Base-by-base conservation (phyloP, 2,329 filamentous ascomycete genomes). In the Xylariaceae sp. region DNA sequence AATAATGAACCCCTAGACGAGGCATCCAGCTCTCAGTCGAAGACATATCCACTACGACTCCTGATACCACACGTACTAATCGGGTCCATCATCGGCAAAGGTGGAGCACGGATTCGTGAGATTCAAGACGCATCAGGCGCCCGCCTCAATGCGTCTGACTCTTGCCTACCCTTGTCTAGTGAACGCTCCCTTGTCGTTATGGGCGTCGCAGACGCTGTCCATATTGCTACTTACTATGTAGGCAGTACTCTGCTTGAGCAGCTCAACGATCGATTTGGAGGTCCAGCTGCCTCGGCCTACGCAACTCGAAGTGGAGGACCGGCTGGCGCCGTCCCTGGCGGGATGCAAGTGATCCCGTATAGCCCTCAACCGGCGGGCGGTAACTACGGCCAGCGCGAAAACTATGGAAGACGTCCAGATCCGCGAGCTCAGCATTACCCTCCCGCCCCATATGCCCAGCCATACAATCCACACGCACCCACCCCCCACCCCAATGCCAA, bases 341-440 rank as follows among this genome's bases (percentile, higher is more conserved):
- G 94, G 58, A 96, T 99, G 91, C 94, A 97, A 72, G 94, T 99
- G 48, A 91, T 97, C n/a, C 94, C 94, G 4, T 99, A 99, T 71
- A 88, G 90, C 54, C 94, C 94, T 48, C 91, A 96, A 71, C 88
- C 92, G 31, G 89, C 90, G 54, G 89, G 90, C 55, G 94, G 94
- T 62, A 91, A 92, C 71, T 97, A 91, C 70, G 91, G 91, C 54
- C 89, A 91, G 66, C 86, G 90, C 44, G 92, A 97, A 60, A 89
- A 89, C 71, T 95, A 87, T 65, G 85, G 76, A 55, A 75, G 89
- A 60, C 84, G 88, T 62, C 86, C 88, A 61, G 84, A 88, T 57
- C 84, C 86, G 54, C 84, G 88, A 60, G 76, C 82, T 46, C 88
- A 89, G 63, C 87, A 88, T 51, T 85, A 89, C 67, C 85, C 88